These are phyloP conservation scores for Candida orba DNA, from an alignment of 805 yeast genomes.

Conservation along the genomic window DNA sequence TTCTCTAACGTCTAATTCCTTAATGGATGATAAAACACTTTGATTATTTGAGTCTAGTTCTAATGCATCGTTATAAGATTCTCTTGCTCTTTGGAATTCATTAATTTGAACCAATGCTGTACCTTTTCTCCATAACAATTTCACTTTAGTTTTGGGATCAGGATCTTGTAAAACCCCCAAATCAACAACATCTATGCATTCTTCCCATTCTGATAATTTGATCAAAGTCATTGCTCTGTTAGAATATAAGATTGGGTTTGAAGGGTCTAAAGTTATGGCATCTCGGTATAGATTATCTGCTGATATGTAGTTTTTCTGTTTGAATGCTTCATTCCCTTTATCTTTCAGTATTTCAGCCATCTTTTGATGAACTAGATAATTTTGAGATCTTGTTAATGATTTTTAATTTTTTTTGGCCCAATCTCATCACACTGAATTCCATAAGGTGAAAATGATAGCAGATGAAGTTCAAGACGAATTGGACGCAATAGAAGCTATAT, in stretches of 20 bases:
- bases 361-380: not conserved
- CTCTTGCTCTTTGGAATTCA: conserved; percentile 21
- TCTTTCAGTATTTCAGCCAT: conserved; percentile 26
- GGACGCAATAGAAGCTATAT: conserved; percentile 81
- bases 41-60: conserved; percentile 34
- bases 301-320: conserved; percentile 32
- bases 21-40: conserved; percentile 26
- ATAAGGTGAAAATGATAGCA: conserved; percentile 16
- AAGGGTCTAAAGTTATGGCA: conserved; percentile 44
- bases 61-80: conserved; percentile 31
- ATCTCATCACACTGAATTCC: not conserved
- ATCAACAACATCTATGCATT: conserved; percentile 44
- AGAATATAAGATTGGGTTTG: conserved; percentile 52
- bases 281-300: conserved; percentile 51
- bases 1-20: conserved; percentile 26
- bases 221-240: conserved; percentile 63
- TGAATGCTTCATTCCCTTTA: conserved; percentile 49
- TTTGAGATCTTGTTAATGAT: not conserved
- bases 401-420: not conserved
- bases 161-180: conserved; percentile 34
- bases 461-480: conserved; percentile 65
- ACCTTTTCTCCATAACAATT: conserved; percentile 47
- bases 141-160: conserved; percentile 31
- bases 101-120: conserved; percentile 30
- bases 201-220: conserved; percentile 40